phyloP scores from a whole-genome alignment of 495 filamentous ascomycete species.

The Hyaloscypha bicolor region DNA sequence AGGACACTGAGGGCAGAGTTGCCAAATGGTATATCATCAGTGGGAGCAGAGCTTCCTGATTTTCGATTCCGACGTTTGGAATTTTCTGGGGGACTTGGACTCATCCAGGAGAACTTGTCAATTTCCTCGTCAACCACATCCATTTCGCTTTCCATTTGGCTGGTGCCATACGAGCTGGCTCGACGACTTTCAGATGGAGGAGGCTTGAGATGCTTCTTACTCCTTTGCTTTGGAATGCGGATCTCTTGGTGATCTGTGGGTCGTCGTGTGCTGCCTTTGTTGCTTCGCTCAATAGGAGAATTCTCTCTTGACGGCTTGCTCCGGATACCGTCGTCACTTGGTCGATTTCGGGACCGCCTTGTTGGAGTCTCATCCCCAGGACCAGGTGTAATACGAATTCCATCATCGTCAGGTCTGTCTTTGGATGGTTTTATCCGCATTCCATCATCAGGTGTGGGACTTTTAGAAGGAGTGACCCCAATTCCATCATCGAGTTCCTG shows the following conservation, averaged over 20 bases:
- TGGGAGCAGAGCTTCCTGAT: conserved; percentile 38
- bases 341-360: conserved; percentile 38
- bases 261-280: conserved; percentile 33
- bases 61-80: conserved; percentile 22
- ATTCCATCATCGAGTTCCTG: conserved; percentile 34
- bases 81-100: conserved; percentile 25
- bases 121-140: conserved; percentile 24
- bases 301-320: conserved; percentile 26
- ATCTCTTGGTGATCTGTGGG: conserved; percentile 15
- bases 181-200: conserved; percentile 11
- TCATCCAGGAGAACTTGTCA: conserved; percentile 20
- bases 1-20: conserved; percentile 61
- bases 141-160: not conserved
- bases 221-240: conserved; percentile 22
- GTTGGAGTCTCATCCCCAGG: conserved; percentile 5
- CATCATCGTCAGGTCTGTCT: conserved; percentile 24
- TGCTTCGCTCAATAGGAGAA: conserved; percentile 33
- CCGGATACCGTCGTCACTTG: conserved; percentile 31
- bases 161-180: conserved; percentile 13
- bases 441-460: conserved; percentile 19
- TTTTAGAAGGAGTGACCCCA: conserved; percentile 16
- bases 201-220: conserved; percentile 20
- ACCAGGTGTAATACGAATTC: conserved; percentile 27
- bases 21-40: conserved; percentile 57
- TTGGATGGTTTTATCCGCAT: conserved; percentile 29